phyloP scores from a whole-genome alignment of 768 basidiomycete genomes.

The Podaxis sp. region DNA sequence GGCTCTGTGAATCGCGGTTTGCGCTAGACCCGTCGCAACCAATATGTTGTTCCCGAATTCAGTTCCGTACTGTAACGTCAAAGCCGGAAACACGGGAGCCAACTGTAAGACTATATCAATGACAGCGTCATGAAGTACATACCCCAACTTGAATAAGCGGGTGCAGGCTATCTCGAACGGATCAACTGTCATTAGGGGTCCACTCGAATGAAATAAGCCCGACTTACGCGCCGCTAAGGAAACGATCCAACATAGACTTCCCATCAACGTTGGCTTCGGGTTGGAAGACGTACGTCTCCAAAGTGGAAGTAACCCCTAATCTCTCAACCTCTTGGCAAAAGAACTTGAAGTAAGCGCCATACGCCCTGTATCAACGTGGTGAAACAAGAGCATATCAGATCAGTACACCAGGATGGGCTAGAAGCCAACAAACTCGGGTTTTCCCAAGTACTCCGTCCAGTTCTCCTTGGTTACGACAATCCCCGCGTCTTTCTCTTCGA shows the following conservation, averaged over 20 bases:
- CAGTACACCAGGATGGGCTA: too few relatives aligned
- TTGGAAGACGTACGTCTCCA: slow-evolving; percentile 50
- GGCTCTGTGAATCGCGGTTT: slow-evolving; percentile 41
- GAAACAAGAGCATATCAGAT: background rate
- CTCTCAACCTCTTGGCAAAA: slow-evolving; percentile 38
- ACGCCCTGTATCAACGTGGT: slow-evolving; percentile 27
- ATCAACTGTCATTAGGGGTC: background rate
- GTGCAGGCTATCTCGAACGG: slow-evolving; percentile 38
- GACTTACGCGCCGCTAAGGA: slow-evolving; percentile 35
- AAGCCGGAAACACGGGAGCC: background rate
- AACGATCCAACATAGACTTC: slow-evolving; percentile 32
- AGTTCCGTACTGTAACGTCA: slow-evolving; percentile 40
- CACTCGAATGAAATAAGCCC: background rate
- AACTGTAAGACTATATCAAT: background rate
- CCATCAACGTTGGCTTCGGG: slow-evolving; percentile 31
- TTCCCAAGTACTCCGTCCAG: slow-evolving; percentile 48
- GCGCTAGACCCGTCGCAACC: slow-evolving; percentile 52
- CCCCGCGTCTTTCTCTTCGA: slow-evolving; percentile 31
- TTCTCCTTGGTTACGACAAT: slow-evolving; percentile 40
- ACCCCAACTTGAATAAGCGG: slow-evolving; percentile 60
- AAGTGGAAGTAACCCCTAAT: slow-evolving; percentile 33
- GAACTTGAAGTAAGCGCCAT: slow-evolving; percentile 35
- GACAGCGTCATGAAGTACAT: slow-evolving; percentile 18
- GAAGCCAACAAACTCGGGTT: slow-evolving; percentile 37
- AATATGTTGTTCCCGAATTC: slow-evolving; percentile 52